Base-by-base conservation (phyloP, 371 early-diverging fungal genomes). In the Mucor circinelloides region DNA sequence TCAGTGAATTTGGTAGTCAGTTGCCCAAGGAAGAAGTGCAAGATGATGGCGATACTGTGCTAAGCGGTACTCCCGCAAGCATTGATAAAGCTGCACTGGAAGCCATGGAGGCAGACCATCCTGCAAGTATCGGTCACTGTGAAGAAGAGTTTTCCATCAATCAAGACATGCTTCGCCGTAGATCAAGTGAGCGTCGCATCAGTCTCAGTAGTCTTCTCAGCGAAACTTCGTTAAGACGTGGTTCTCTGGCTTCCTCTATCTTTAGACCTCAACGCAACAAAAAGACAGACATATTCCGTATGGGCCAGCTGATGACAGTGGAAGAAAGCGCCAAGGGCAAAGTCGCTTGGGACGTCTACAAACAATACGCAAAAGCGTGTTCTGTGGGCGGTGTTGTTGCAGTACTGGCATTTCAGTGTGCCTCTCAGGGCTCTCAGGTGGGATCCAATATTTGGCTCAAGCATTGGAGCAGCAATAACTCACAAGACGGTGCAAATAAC, bases 261-360 rank as follows among this genome's bases (percentile, higher is more conserved):
- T 61, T 44, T 17, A 61, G 32, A 21, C 40, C 46, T 21, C 61
- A 50, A 21, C 32, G 34, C n/a, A 28, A n/a, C 19, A 60, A 61
- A 10, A 46, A 17, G n/a, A 7, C 15, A 27, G 46, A 60, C 17
- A 27, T n/a, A 6, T 38, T 36, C 31, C 42, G 25, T n/a, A 8
- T 9, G 44, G 40, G 40, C n/a, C 75, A 79, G 27, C 74, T 93
- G 28, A 92, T 93, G 66, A 82, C 87, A 0, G 82, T 87, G 31
- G 96, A 96, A 81, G 90, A 91, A 66, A 80, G 86, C 58, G 92
- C 90, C 27, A 88, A 90, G 71, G 97, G 97, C 27, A 86, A 88
- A 42, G 96, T 97, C 13, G 70, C 78, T 40, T 79, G 74, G 66
- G 73, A 72, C 9, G 92, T 95, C 8, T 96, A 96, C 74, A 72